Evolutionary conservation across 2,329 filamentous ascomycete species (phyloP).

Genomic region (Stromatinia cepivora): DNA sequence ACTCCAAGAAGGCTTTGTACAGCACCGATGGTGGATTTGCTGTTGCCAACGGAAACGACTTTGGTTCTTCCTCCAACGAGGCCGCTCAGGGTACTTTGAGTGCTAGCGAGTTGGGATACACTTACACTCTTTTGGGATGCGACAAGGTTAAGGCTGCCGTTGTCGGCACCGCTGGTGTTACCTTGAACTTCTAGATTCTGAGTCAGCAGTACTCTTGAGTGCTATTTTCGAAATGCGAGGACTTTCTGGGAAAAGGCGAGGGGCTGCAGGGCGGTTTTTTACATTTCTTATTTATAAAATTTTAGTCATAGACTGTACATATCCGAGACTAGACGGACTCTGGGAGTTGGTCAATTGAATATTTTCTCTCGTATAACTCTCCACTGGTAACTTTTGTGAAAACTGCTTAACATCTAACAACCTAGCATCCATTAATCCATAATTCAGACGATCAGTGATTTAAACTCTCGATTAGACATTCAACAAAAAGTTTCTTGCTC

Average conservation of each 20-base stretch:
- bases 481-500: not conserved
- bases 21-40: conserved; percentile 44
- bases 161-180: conserved; percentile 42
- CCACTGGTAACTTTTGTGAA: not conserved
- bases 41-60: conserved; percentile 48
- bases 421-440: too few species aligned
- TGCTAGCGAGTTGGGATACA: conserved; percentile 48
- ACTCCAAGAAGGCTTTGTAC: conserved; percentile 44
- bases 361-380: not conserved
- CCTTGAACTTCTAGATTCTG: conserved; percentile 37
- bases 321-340: not conserved
- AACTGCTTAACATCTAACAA: too few species aligned
- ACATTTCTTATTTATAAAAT: not conserved
- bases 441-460: not conserved
- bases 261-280: not conserved
- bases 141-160: conserved; percentile 46
- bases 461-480: not conserved
- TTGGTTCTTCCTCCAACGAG: conserved; percentile 49
- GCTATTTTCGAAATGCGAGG: not conserved
- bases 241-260: not conserved
- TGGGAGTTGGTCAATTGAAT: not conserved
- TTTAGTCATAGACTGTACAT: conserved; percentile 6
- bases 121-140: conserved; percentile 53
- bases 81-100: conserved; percentile 52
- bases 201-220: not conserved